A percentile compares a stretch with the other conserved stretches of the same genome.
phyloP scores from a whole-genome alignment of 306 rosid species.

The Trifolium subterraneum region DNA sequence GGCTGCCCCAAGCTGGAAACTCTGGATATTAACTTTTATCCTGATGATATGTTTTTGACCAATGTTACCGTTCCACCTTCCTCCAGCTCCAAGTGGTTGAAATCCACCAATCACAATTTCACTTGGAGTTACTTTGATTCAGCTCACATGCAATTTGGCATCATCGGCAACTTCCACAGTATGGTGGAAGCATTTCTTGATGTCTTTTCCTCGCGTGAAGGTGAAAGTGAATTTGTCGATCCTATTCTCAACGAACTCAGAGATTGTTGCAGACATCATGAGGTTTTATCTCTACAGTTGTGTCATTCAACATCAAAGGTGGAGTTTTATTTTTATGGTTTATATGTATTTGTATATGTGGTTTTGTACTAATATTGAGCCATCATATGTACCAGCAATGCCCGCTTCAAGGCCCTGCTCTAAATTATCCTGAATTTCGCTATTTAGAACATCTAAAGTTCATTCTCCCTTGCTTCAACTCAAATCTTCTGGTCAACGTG shows the following conservation, averaged over 20 bases:
- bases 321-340: neutral
- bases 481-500: neutral
- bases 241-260: neutral
- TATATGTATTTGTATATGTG: neutral
- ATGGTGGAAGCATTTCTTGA: neutral
- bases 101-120: no score
- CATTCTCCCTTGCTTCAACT: slow-evolving; percentile 3
- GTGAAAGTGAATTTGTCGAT: neutral
- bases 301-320: neutral
- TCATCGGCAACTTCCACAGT: neutral
- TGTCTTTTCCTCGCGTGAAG: neutral
- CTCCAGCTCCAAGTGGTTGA: no score
- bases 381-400: neutral
- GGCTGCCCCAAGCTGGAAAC: no score
- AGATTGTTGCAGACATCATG: no score
- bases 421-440: neutral
- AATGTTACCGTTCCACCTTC: no score
- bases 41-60: no score
- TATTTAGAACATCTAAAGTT: neutral
- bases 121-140: no score
- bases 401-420: neutral
- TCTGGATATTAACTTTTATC: no score
- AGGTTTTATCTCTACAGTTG: neutral
- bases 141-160: no score
- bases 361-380: neutral